Evolutionary conservation across 2,329 filamentous ascomycete species (phyloP).

Genomic region (Alternaria gansuensis): DNA sequence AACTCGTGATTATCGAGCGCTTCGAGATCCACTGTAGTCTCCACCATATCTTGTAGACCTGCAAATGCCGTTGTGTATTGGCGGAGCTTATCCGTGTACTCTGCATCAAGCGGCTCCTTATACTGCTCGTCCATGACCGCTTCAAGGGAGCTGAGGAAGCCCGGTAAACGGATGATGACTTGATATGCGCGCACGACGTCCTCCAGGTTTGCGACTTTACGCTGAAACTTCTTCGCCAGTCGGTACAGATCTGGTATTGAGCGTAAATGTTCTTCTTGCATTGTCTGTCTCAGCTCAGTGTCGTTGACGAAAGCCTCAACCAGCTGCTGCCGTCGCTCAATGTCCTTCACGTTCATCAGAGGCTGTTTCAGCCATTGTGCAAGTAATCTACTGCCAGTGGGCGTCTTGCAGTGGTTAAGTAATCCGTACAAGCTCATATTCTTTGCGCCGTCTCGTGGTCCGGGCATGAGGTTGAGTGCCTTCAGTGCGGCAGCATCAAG

Average conservation of each 20-base stretch:
- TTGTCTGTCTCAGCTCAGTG: conserved; percentile 90
- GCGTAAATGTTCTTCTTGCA: conserved; percentile 95
- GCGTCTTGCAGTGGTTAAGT: conserved; percentile 97
- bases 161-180: conserved; percentile 88
- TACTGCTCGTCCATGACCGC: conserved; percentile 96
- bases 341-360: conserved; percentile 87
- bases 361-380: conserved; percentile 99
- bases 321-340: conserved; percentile 89
- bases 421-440: conserved; percentile 96
- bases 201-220: conserved; percentile 87
- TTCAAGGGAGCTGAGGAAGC: conserved; percentile 87
- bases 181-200: conserved; percentile 97
- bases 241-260: conserved; percentile 94
- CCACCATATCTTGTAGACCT: conserved; percentile 96
- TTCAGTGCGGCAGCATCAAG: conserved; percentile 93
- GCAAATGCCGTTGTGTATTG: conserved; percentile 79
- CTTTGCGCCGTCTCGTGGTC: conserved; percentile 92
- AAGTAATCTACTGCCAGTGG: conserved; percentile 85
- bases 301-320: conserved; percentile 95
- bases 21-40: conserved; percentile 95
- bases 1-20: conserved; percentile 97
- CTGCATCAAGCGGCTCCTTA: conserved; percentile 81
- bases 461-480: conserved; percentile 96
- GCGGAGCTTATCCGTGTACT: conserved; percentile 83
- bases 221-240: conserved; percentile 92